These are phyloP conservation scores for Pseudopyricularia javanii DNA, from an alignment of 2,329 filamentous ascomycete genomes.

Conservation along the genomic window DNA sequence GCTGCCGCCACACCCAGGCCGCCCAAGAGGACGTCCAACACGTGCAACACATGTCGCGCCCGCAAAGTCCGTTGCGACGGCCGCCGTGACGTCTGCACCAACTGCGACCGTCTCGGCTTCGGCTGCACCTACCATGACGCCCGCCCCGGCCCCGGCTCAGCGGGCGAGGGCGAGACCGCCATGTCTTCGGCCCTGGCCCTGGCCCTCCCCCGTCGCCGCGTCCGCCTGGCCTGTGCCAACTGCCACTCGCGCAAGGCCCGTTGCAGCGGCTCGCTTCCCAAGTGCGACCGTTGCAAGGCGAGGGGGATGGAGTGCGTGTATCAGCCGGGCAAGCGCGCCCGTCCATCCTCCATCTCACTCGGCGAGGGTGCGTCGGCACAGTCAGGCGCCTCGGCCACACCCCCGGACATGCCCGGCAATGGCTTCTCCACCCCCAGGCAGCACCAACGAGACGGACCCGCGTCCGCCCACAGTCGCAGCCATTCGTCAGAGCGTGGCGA, in stretches of 20 bases:
- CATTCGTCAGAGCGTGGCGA: conserved; percentile 4
- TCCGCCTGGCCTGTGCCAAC: conserved; percentile 42
- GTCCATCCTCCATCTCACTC: conserved; percentile 3
- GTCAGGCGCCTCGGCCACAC: conserved; percentile 8
- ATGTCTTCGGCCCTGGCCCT: conserved; percentile 26
- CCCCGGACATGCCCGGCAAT: neutral
- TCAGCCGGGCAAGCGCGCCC: conserved; percentile 30
- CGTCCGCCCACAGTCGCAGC: neutral
- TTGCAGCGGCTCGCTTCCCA: conserved; percentile 43
- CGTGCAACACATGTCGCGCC: conserved; percentile 40
- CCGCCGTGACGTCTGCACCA: conserved; percentile 38
- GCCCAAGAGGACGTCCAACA: conserved; percentile 28
- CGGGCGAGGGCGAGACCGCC: conserved; percentile 16
- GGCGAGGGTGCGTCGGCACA: conserved; percentile 9
- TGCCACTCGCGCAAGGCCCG: conserved; percentile 47
- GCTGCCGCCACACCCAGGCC: conserved; percentile 1
- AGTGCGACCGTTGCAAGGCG: conserved; percentile 37
- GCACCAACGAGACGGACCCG: neutral
- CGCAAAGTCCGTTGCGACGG: conserved; percentile 49
- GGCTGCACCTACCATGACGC: conserved; percentile 43
- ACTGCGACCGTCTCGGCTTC: conserved; percentile 46
- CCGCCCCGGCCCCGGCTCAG: conserved; percentile 8
- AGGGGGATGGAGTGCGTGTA: conserved; percentile 46
- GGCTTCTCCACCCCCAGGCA: neutral
- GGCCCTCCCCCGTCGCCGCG: conserved; percentile 37